A percentile compares a stretch with the other conserved stretches of the same genome.
Conservation (phyloP, 805 yeast genomes). For the Starmerella riodocensis region DNA sequence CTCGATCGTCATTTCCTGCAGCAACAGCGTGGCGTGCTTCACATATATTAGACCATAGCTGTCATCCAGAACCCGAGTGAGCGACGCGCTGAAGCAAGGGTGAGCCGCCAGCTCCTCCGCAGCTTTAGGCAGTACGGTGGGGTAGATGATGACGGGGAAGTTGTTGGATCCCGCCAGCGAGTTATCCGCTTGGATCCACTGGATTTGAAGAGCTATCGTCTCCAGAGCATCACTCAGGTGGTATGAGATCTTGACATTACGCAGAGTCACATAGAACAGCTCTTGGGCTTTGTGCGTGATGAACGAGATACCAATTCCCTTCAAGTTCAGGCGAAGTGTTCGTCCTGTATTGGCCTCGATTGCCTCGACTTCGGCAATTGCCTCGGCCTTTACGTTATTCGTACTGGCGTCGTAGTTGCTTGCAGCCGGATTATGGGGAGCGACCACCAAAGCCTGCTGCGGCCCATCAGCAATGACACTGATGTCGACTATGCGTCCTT, state of each 20-base stretch:
- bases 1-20: slow-evolving; percentile 87
- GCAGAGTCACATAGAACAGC: slow-evolving; percentile 64
- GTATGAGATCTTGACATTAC: slow-evolving; percentile 69
- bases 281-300: slow-evolving; percentile 62
- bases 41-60: slow-evolving; percentile 80
- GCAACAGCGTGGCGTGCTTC: slow-evolving; percentile 76
- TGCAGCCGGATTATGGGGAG: slow-evolving; percentile 64
- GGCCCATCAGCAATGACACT: slow-evolving; percentile 96
- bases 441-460: slow-evolving; percentile 70
- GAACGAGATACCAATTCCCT: slow-evolving; percentile 76
- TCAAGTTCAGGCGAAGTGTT: slow-evolving; percentile 43
- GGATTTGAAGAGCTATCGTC: slow-evolving; percentile 62
- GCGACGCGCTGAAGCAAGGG: slow-evolving; percentile 78
- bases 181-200: slow-evolving; percentile 93
- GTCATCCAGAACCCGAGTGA: slow-evolving; percentile 75
- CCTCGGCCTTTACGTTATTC: slow-evolving; percentile 14
- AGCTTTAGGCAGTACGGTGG: slow-evolving; percentile 77
- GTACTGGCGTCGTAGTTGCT: slow-evolving; percentile 45
- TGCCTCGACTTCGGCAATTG: slow-evolving; percentile 17
- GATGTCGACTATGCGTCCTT: slow-evolving; percentile 53
- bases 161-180: slow-evolving; percentile 69
- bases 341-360: slow-evolving; percentile 14
- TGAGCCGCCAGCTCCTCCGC: slow-evolving; percentile 73
- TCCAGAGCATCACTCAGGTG: slow-evolving; percentile 77
- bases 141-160: slow-evolving; percentile 79